Conservation (phyloP, 257 asterid species). For the Paraleonurus japonicus region DNA sequence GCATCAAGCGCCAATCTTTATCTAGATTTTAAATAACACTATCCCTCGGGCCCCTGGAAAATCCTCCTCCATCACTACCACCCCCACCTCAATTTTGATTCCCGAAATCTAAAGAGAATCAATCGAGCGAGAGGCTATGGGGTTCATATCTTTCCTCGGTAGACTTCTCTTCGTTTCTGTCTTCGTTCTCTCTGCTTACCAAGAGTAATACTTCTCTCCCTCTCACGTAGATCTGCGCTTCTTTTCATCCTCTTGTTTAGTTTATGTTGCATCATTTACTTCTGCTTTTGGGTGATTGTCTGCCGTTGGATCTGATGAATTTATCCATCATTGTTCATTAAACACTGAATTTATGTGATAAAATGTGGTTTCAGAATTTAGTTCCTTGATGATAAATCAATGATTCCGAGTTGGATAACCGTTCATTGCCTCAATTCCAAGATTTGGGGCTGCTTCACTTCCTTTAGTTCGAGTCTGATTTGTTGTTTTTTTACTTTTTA, state of each 20-base stretch:
- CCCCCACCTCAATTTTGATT: slow-evolving; percentile 17
- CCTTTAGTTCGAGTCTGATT: neutral
- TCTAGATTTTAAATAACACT: too few relatives aligned
- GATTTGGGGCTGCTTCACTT: slow-evolving; percentile 7
- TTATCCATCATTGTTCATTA: neutral
- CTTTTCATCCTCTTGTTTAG: neutral
- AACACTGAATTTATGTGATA: neutral
- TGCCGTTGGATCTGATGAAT: slow-evolving; percentile 46
- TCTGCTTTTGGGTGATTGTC: slow-evolving; percentile 6
- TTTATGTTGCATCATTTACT: neutral
- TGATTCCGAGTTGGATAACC: neutral
- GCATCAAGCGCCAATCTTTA: too few relatives aligned
- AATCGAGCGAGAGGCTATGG: slow-evolving; percentile 47
- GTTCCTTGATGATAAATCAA: neutral
- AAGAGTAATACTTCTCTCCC: slow-evolving; percentile 59
- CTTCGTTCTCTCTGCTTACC: slow-evolving; percentile 84
- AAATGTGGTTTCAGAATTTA: slow-evolving; percentile 1
- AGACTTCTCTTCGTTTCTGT: slow-evolving; percentile 84
- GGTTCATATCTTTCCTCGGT: slow-evolving; percentile 69
- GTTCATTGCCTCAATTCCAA: neutral
- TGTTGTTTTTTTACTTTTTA: too few relatives aligned
- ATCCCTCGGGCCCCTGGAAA: slow-evolving; percentile 19
- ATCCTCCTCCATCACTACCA: slow-evolving; percentile 16
- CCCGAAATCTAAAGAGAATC: slow-evolving; percentile 28
- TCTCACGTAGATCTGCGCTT: slow-evolving; percentile 53